Base-by-base conservation (phyloP, 2,329 filamentous ascomycete genomes). In the Monosporascus sp. region DNA sequence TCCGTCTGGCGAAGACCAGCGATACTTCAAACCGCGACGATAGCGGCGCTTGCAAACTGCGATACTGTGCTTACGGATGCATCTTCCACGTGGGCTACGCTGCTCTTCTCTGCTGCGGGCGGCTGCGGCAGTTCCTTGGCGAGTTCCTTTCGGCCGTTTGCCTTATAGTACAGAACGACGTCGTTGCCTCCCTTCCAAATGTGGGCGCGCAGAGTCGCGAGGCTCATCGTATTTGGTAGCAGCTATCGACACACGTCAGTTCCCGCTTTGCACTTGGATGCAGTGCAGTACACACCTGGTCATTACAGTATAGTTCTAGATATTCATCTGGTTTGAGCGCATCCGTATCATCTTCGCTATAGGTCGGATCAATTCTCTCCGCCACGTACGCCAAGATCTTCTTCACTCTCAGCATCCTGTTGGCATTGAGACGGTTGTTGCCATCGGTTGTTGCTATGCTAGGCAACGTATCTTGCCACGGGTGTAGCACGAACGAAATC, bases 131-230 rank as follows among this genome's bases (percentile, higher is more conserved):
- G 61, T 49, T 68, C 70, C 47, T 71, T 70, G 5, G 71, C 71
- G 50, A 84, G 75, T 55, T 81, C 77, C 71, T 90, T 93, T 65
- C 84, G 85, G n/a, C 91, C 92, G 63, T 97, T 99, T 50, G 88
- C 80, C 67, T 92, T 95, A 78, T 99, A 99, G 65, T 91, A 84
- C 49, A 99, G 77, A 51, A 96, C 74, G 59, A 99, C 88, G 71
- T 99, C 94, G 63, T 88, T 92, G n/a, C 91, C 91, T 44, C 89
- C 91, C 64, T 95, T 91, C 94, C 94, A 99, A 51, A 97, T 79
- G 66, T 96, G 91, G 2, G 91, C 87, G 35, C 93, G 86, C 44
- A 99, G 85, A 0, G 92, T 97, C 5, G 91, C 91, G n/a, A 99
- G 81, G 37, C 88, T 97, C 87, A 96, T 97, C 35, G 86, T 88